Conservation (phyloP, 2,329 filamentous ascomycete species). For the Dissoconium aciculare region DNA sequence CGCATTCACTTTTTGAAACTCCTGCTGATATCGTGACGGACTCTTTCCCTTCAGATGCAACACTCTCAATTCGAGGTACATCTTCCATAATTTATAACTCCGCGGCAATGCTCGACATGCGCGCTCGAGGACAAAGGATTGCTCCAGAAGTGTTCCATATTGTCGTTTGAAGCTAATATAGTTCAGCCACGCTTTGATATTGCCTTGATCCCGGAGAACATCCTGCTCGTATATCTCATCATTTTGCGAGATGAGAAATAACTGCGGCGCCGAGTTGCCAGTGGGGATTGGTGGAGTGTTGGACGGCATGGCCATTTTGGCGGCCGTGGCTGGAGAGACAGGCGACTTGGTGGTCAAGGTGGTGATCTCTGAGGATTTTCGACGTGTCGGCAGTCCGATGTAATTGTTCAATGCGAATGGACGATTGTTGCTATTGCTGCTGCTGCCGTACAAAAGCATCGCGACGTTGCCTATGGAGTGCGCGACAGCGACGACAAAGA, state of each 20-base stretch:
- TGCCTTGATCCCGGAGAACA: conserved; percentile 68
- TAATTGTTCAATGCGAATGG: conserved; percentile 1
- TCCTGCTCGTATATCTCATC: conserved; percentile 96
- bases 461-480: too few relatives aligned
- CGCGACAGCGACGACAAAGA: too few relatives aligned
- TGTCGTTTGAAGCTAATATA: conserved; percentile 85
- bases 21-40: conserved; percentile 58
- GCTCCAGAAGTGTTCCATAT: conserved; percentile 72
- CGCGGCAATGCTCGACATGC: conserved; percentile 79
- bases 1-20: conserved; percentile 87
- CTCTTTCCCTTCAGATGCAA: conserved; percentile 57
- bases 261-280: conserved; percentile 18
- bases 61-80: conserved; percentile 76
- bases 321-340: conserved; percentile 6
- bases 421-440: too few relatives aligned
- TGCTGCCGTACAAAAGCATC: neutral
- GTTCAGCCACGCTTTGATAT: conserved; percentile 84
- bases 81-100: conserved; percentile 97
- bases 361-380: conserved; percentile 8
- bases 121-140: conserved; percentile 76
- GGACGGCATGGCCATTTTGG: conserved; percentile 7
- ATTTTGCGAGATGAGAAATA: conserved; percentile 53
- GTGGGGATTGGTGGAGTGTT: conserved; percentile 8
- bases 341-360: conserved; percentile 4
- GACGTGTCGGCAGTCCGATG: conserved; percentile 10